phyloP scores from a whole-genome alignment of 2,329 filamentous ascomycete species.

The Penicillium digitatum region DNA sequence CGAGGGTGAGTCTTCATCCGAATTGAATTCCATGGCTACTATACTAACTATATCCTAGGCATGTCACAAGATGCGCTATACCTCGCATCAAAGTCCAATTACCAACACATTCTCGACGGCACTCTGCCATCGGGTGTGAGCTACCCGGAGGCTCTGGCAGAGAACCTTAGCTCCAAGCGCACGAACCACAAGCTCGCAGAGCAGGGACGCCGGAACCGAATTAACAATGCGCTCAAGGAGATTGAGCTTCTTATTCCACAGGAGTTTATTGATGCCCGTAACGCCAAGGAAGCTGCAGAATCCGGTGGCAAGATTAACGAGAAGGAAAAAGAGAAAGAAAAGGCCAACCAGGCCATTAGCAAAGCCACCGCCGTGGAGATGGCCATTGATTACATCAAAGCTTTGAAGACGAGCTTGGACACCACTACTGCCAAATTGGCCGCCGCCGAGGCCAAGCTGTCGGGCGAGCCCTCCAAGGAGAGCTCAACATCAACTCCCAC shows the following conservation, averaged over 20 bases:
- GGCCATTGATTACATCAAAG: conserved; percentile 92
- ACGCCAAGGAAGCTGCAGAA: conserved; percentile 36
- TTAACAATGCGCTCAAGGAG: conserved; percentile 88
- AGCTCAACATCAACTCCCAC: neutral
- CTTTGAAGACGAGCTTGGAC: conserved; percentile 68
- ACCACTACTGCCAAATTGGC: conserved; percentile 62
- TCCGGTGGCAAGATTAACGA: conserved; percentile 41
- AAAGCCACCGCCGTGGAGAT: conserved; percentile 97
- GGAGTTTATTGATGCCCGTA: conserved; percentile 42
- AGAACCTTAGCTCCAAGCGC: conserved; percentile 90
- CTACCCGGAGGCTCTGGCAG: conserved; percentile 86
- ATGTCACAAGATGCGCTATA: conserved; percentile 64
- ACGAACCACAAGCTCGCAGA: conserved; percentile 98
- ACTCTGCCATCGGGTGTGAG: conserved; percentile 84
- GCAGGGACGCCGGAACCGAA: conserved; percentile 89
- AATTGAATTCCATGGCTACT: conserved; percentile 3
- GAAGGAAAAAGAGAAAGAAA: conserved; percentile 49
- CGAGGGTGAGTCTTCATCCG: conserved; percentile 49
- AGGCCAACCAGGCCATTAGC: conserved; percentile 62
- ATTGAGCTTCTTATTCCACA: conserved; percentile 81
- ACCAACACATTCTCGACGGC: conserved; percentile 93
- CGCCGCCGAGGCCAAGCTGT: conserved; percentile 54
- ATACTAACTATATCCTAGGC: conserved; percentile 26
- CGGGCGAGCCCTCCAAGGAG: neutral
- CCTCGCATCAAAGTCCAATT: conserved; percentile 92